A percentile compares a stretch with the other conserved stretches of the same genome.
Evolutionary conservation across 73 alveolate species (phyloP).

Genomic region (Paramecium sonneborni): DNA sequence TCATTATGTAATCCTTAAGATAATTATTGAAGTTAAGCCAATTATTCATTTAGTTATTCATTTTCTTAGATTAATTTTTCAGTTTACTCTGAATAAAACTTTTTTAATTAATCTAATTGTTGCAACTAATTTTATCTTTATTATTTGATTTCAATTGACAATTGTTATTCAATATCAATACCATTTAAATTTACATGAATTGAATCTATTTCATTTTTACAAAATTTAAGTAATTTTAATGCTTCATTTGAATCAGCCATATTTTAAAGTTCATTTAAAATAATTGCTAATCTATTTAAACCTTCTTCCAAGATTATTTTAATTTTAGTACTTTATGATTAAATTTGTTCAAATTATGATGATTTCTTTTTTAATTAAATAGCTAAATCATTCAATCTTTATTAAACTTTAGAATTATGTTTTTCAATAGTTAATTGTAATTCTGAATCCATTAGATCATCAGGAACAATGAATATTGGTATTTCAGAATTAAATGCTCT

Average conservation of each 20-base stretch:
- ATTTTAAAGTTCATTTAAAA: background rate
- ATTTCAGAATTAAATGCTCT: background rate
- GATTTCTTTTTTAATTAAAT: constrained; percentile 21
- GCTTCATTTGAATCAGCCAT: constrained; percentile 59
- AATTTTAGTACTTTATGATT: background rate
- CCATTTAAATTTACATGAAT: background rate
- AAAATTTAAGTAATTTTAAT: background rate
- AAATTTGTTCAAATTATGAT: background rate
- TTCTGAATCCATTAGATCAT: constrained; percentile 37
- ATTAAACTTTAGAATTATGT: constrained; percentile 21
- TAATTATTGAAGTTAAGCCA: background rate
- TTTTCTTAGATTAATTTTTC: background rate
- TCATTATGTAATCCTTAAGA: constrained; percentile 42
- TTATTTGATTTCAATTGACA: background rate
- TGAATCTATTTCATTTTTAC: constrained; percentile 9
- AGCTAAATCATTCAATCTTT: background rate
- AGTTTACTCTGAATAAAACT: background rate
- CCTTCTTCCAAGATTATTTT: constrained; percentile 5
- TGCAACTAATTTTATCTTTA: background rate
- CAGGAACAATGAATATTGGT: background rate
- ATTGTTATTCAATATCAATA: background rate
- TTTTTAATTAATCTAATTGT: background rate
- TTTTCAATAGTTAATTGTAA: constrained; percentile 4
- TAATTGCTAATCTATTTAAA: background rate
- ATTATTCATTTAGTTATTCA: background rate